Evolutionary conservation across 805 yeast genomes (phyloP).

Genomic region (Ogataea glucozyma): DNA sequence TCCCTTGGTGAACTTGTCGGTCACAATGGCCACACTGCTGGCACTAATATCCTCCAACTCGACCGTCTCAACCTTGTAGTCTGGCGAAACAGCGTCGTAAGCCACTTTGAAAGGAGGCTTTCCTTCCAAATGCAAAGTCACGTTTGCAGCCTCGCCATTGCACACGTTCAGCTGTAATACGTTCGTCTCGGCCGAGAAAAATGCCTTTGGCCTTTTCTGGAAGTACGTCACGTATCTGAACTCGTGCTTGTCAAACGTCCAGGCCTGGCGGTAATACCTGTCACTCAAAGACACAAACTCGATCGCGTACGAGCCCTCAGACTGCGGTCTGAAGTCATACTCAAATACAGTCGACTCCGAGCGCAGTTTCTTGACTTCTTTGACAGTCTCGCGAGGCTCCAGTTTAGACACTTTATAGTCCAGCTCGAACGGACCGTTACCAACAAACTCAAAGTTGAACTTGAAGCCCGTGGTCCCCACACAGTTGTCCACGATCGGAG

Average conservation of each 20-base stretch:
- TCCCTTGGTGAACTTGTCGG: slow-evolving; percentile 61
- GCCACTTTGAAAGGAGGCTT: slow-evolving; percentile 72
- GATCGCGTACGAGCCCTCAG: slow-evolving; percentile 80
- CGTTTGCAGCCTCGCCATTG: slow-evolving; percentile 35
- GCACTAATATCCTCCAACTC: slow-evolving; percentile 42
- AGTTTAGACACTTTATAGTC: slow-evolving; percentile 60
- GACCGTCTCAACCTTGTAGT: slow-evolving; percentile 44
- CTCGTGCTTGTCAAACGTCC: slow-evolving; percentile 36
- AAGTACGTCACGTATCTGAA: slow-evolving; percentile 68
- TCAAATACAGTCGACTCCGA: slow-evolving; percentile 37
- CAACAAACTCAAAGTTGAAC: slow-evolving; percentile 69
- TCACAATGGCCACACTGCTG: slow-evolving; percentile 43
- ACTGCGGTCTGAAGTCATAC: slow-evolving; percentile 71
- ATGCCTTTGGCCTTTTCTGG: slow-evolving; percentile 66
- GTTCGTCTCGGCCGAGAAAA: slow-evolving; percentile 29
- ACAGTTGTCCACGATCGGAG: slow-evolving; percentile 78
- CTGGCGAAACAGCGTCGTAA: slow-evolving; percentile 67
- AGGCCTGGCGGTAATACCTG: slow-evolving; percentile 48
- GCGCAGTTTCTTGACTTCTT: slow-evolving; percentile 31
- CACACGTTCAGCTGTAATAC: slow-evolving; percentile 29
- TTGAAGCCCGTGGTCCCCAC: slow-evolving; percentile 85
- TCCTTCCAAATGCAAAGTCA: slow-evolving; percentile 71
- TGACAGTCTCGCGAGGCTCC: slow-evolving; percentile 37
- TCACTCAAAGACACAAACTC: slow-evolving; percentile 67
- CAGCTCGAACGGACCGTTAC: slow-evolving; percentile 80